A percentile compares a stretch with the other conserved stretches of the same genome.
These are phyloP conservation scores for Chamaecyparis obtusa DNA, from an alignment of 75 land plant genomes.

Conservation along the genomic window DNA sequence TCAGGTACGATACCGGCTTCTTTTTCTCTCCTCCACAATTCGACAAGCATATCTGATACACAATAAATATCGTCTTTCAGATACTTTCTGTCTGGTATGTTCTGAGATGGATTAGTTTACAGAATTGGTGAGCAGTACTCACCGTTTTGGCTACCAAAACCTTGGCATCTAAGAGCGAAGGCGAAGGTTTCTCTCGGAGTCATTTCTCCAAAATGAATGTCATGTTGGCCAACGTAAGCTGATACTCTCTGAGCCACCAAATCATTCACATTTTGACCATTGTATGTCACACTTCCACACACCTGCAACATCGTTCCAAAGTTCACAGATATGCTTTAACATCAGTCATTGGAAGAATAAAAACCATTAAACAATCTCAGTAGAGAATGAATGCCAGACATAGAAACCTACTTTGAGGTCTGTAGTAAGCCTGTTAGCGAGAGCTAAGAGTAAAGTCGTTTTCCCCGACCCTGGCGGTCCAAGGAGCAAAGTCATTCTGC, in stretches of 20 bases:
- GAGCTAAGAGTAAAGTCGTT: not conserved
- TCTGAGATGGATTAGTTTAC: not conserved
- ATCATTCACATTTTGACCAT: slow-evolving; percentile 24
- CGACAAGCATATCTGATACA: slow-evolving; percentile 24
- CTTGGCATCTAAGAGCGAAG: slow-evolving; percentile 40
- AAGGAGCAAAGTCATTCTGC: slow-evolving; percentile 13
- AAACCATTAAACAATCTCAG: too few relatives aligned
- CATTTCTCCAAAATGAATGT: slow-evolving; percentile 36
- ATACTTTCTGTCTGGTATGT: not conserved
- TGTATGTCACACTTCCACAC: slow-evolving; percentile 29
- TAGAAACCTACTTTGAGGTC: not conserved
- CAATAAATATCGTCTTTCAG: not conserved
- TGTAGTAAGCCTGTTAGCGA: not conserved
- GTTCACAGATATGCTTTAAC: too few relatives aligned
- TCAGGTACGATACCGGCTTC: slow-evolving; percentile 38
- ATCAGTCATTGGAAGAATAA: too few relatives aligned
- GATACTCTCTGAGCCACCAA: slow-evolving; percentile 27
- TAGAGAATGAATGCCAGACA: not conserved
- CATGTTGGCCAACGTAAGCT: slow-evolving; percentile 27
- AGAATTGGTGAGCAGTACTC: not conserved
- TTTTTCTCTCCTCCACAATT: slow-evolving; percentile 25
- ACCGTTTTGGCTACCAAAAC: slow-evolving; percentile 35
- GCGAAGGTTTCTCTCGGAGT: slow-evolving; percentile 40
- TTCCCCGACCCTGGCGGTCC: slow-evolving; percentile 13
- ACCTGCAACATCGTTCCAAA: not conserved